phyloP scores from a whole-genome alignment of 208 protist genomes.

The Wallacemonas collosoma region DNA sequence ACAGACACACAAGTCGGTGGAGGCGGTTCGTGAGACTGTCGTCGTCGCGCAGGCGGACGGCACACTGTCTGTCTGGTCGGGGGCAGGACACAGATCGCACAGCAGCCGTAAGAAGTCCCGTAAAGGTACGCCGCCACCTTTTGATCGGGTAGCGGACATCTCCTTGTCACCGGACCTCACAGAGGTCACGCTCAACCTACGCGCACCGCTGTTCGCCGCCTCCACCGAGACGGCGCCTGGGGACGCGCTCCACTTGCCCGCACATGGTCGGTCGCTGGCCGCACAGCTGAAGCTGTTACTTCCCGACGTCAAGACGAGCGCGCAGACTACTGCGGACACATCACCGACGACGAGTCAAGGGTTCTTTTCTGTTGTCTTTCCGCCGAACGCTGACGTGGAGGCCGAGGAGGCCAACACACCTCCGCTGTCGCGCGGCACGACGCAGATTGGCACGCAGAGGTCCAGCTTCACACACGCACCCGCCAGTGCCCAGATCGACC shows the following conservation, averaged over 20 bases:
- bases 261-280: background rate
- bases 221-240: background rate
- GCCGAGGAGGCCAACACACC: too few species aligned
- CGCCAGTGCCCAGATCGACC: too few species aligned
- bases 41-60: background rate
- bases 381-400: too few species aligned
- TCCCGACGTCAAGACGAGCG: background rate
- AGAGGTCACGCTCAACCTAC: constrained; percentile 5
- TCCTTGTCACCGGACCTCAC: background rate
- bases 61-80: constrained; percentile 2
- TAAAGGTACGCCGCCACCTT: background rate
- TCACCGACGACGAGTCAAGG: background rate
- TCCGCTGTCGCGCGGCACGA: too few species aligned
- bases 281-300: background rate
- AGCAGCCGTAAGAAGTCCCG: background rate
- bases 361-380: background rate
- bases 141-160: background rate
- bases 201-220: background rate
- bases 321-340: background rate
- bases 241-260: background rate
- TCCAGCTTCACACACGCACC: too few species aligned
- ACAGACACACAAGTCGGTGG: background rate
- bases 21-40: background rate
- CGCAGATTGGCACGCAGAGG: too few species aligned
- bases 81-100: background rate